A percentile compares a stretch with the other conserved stretches of the same genome.
Conservation (phyloP, 345 rosid genomes). For the Melaleuca alternifolia region DNA sequence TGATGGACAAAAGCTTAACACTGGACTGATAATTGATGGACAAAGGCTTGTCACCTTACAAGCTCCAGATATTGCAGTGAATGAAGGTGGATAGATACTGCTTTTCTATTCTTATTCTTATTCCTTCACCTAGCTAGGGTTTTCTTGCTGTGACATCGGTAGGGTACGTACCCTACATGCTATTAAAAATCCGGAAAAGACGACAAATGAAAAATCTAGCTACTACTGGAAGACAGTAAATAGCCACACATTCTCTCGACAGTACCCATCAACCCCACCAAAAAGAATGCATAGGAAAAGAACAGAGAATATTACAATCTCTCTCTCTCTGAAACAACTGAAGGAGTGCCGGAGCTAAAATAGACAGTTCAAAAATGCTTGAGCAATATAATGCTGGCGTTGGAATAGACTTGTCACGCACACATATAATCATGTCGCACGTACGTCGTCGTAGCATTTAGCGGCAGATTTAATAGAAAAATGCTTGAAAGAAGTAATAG, state of each 20-base stretch:
- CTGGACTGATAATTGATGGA: slow-evolving; percentile 9
- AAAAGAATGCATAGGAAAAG: background rate
- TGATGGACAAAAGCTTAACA: slow-evolving; percentile 1
- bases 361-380: background rate
- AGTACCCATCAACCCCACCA: background rate
- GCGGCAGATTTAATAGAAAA: background rate
- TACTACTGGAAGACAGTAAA: background rate
- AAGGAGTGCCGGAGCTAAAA: background rate
- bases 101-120: background rate
- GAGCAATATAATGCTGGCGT: background rate
- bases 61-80: background rate
- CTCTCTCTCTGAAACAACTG: background rate
- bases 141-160: background rate
- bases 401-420: background rate
- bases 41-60: slow-evolving; percentile 5
- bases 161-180: background rate
- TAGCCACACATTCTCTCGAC: background rate
- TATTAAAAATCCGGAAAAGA: background rate
- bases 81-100: background rate
- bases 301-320: background rate
- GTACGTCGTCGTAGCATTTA: background rate
- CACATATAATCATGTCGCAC: background rate
- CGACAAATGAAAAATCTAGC: background rate
- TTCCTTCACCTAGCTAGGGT: background rate
- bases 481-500: background rate